phyloP scores from a whole-genome alignment of 2,329 filamentous ascomycete genomes.

The Colletotrichum gloeosporioides region DNA sequence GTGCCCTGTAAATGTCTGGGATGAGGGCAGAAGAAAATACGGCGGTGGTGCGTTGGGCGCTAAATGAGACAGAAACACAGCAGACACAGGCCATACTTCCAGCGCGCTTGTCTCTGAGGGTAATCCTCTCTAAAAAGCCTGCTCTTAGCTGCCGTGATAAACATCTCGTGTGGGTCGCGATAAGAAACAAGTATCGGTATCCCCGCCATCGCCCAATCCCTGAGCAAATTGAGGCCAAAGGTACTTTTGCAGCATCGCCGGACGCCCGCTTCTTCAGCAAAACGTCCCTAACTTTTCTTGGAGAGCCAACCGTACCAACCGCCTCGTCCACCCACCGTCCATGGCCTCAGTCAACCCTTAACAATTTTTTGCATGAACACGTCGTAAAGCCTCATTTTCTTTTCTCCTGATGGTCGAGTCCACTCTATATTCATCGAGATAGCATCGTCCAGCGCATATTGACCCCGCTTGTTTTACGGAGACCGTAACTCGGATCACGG shows the following conservation, averaged over 20 bases:
- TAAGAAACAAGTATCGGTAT: constrained; percentile 6
- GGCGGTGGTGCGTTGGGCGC: background rate
- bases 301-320: background rate
- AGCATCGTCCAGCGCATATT: background rate
- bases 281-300: background rate
- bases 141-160: background rate
- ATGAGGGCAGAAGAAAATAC: background rate
- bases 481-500: background rate
- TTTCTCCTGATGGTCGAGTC: background rate
- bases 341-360: background rate
- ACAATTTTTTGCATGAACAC: constrained; percentile 1
- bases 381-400: constrained; percentile 14
- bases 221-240: background rate
- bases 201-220: background rate
- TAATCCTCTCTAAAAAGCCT: background rate
- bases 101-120: background rate
- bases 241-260: background rate
- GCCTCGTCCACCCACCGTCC: background rate
- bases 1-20: background rate
- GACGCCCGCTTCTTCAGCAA: background rate
- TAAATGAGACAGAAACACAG: background rate
- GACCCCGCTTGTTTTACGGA: background rate
- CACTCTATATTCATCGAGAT: background rate
- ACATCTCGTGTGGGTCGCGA: background rate
- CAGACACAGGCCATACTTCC: background rate